Conservation (phyloP, 768 basidiomycete species). For the Boletellus ananas region DNA sequence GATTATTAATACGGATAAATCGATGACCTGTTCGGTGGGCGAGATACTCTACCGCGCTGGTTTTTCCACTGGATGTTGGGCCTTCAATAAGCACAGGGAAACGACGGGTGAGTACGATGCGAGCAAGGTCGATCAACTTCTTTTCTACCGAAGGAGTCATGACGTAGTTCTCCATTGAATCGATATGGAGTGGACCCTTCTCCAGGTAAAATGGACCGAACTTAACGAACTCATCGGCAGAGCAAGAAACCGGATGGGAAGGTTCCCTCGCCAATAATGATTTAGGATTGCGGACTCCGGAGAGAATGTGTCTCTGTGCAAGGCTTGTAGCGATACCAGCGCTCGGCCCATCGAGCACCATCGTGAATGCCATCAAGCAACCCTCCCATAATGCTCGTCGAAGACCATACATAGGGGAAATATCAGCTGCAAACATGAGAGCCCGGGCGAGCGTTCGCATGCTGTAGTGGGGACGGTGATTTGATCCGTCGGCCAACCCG, state of each 20-base stretch:
- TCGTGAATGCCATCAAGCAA: constrained; percentile 96
- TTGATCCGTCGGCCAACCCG: constrained; percentile 88
- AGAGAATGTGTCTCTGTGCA: constrained; percentile 74
- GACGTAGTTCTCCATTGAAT: constrained; percentile 78
- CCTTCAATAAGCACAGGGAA: constrained; percentile 98
- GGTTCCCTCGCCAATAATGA: constrained; percentile 76
- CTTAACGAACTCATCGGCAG: constrained; percentile 62
- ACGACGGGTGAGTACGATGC: constrained; percentile 81
- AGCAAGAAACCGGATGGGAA: constrained; percentile 41
- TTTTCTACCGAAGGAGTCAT: constrained; percentile 92
- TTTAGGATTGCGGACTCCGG: constrained; percentile 72
- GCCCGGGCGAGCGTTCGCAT: constrained; percentile 94
- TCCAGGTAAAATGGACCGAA: constrained; percentile 91
- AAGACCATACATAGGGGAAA: constrained; percentile 70
- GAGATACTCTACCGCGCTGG: constrained; percentile 93
- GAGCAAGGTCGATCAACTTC: constrained; percentile 91
- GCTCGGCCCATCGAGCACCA: constrained; percentile 80
- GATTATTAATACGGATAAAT: constrained; percentile 98
- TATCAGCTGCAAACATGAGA: constrained; percentile 84
- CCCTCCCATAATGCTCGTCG: constrained; percentile 93
- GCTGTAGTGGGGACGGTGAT: constrained; percentile 91
- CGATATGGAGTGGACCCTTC: constrained; percentile 63
- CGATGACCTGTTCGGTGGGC: constrained; percentile 90
- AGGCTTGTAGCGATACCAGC: constrained; percentile 60
- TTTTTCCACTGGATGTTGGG: constrained; percentile 96